A percentile compares a stretch with the other conserved stretches of the same genome.
These are phyloP conservation scores for Juncus effusus DNA, from an alignment of 176 grass and related monocot genomes.

Conservation along the genomic window DNA sequence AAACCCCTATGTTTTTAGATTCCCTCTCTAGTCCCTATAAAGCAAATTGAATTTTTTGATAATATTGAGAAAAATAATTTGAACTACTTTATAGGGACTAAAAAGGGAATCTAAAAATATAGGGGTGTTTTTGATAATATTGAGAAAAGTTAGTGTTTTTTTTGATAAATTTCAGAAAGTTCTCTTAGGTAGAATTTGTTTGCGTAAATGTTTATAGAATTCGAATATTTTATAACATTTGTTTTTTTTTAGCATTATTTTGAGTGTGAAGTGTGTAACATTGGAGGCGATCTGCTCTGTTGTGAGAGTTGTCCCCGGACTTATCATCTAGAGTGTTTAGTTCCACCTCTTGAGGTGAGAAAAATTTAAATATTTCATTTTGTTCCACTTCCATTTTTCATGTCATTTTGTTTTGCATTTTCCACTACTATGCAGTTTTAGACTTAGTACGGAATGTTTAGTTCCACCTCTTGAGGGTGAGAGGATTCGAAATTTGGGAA, in stretches of 20 bases:
- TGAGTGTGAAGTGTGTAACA: slow-evolving; percentile 86
- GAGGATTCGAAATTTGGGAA: slow-evolving; percentile 17
- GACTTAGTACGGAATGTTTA: slow-evolving; percentile 48
- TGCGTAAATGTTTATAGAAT: too few species aligned
- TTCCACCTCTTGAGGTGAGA: slow-evolving; percentile 80
- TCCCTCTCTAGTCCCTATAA: slow-evolving; percentile 2
- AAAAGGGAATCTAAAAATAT: too few species aligned
- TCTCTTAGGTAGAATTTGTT: too few species aligned
- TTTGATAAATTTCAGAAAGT: background rate
- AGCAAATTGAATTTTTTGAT: too few species aligned
- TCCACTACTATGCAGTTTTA: too few species aligned
- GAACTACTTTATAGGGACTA: too few species aligned
- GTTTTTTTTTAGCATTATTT: slow-evolving; percentile 76
- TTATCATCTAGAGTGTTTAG: slow-evolving; percentile 93
- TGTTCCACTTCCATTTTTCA: background rate
- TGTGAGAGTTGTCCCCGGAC: slow-evolving; percentile 84
- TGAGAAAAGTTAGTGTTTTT: background rate
- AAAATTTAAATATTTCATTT: slow-evolving; percentile 27
- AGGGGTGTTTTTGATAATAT: too few species aligned
- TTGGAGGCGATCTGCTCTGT: slow-evolving; percentile 92
- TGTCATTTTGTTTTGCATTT: background rate
- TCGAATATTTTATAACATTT: slow-evolving; percentile 18
- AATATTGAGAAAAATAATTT: background rate
- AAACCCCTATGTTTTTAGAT: background rate
- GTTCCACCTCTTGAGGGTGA: slow-evolving; percentile 79